Evolutionary conservation across 2,329 filamentous ascomycete genomes (phyloP).

Genomic region (Metarhizium anisopliae): DNA sequence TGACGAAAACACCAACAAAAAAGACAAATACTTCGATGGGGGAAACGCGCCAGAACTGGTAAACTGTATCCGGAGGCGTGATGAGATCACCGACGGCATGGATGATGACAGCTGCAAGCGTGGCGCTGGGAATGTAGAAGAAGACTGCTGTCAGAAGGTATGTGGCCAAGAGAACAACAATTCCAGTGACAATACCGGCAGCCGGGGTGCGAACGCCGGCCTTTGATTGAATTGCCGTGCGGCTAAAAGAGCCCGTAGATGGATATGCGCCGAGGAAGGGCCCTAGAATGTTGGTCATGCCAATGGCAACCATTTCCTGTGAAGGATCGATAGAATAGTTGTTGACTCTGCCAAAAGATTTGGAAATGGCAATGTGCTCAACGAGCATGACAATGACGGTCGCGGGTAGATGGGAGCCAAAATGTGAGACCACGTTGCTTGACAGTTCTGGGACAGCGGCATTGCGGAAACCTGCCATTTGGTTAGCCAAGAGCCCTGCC

Average conservation of each 20-base stretch:
- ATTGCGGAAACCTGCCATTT: constrained; percentile 59
- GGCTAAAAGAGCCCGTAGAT: constrained; percentile 89
- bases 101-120: constrained; percentile 83
- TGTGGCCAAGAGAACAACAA: constrained; percentile 80
- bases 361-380: constrained; percentile 94
- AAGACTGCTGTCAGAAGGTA: constrained; percentile 84
- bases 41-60: constrained; percentile 91
- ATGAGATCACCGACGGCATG: constrained; percentile 91
- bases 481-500: not conserved
- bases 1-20: constrained; percentile 85
- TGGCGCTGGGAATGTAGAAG: constrained; percentile 81
- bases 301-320: constrained; percentile 91
- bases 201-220: constrained; percentile 88
- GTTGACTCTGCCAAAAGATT: constrained; percentile 92
- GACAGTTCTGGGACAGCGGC: constrained; percentile 65
- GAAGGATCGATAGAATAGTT: constrained; percentile 95
- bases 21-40: constrained; percentile 88
- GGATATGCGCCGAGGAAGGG: constrained; percentile 90
- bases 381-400: constrained; percentile 91
- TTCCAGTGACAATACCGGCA: constrained; percentile 78
- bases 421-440: constrained; percentile 54
- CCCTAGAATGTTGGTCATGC: constrained; percentile 79
- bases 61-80: constrained; percentile 81
- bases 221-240: constrained; percentile 95
- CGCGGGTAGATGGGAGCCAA: constrained; percentile 67